Evolutionary conservation across 2,329 filamentous ascomycete genomes (phyloP).

Genomic region (Botryosphaeria agaves): DNA sequence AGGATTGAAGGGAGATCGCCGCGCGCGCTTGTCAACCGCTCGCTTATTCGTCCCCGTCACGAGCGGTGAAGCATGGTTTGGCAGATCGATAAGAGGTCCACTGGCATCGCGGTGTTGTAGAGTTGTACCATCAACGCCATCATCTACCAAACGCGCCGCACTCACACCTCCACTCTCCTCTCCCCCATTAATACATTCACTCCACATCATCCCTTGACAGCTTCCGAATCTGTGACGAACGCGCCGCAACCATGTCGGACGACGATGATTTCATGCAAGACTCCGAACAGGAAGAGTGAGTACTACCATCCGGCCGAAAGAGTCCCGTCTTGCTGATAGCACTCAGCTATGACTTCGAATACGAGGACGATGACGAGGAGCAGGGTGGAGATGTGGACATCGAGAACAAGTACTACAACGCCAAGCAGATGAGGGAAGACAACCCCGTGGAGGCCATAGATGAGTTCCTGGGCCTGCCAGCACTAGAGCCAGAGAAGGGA

Average conservation of each 20-base stretch:
- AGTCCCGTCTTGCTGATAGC: conserved; percentile 9
- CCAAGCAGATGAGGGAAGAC: conserved; percentile 82
- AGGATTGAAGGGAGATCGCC: no score
- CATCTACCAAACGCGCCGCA: no score
- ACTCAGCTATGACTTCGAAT: conserved; percentile 80
- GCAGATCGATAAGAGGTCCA: no score
- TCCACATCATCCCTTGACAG: background rate
- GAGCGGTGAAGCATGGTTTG: no score
- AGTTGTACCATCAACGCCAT: no score
- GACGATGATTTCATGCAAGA: conserved; percentile 91
- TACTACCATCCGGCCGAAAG: background rate
- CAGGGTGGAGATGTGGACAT: conserved; percentile 82
- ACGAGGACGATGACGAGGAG: conserved; percentile 84
- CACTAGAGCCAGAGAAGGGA: conserved; percentile 75
- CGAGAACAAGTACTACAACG: conserved; percentile 99
- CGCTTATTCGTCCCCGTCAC: no score
- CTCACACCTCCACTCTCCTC: no score
- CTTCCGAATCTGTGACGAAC: no score
- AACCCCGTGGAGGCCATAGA: conserved; percentile 78
- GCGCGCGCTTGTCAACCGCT: no score
- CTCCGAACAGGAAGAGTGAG: conserved; percentile 71
- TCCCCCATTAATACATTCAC: no score
- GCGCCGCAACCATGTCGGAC: conserved; percentile 50
- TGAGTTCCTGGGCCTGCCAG: conserved; percentile 80
- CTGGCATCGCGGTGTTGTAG: no score